Evolutionary conservation across 345 rosid genomes (phyloP).

Genomic region (Aurinia saxatilis): DNA sequence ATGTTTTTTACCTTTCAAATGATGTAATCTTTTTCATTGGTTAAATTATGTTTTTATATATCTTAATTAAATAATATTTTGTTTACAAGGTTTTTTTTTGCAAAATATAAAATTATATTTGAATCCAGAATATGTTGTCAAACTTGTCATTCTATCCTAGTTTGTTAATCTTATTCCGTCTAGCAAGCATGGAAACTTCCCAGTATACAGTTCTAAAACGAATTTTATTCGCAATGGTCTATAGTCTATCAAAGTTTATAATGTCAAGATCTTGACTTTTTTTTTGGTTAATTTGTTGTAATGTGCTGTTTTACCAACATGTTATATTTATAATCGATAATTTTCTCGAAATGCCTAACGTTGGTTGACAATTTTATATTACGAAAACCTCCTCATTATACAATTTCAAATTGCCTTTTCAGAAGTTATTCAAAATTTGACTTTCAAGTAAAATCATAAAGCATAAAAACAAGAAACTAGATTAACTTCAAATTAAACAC

Average conservation of each 20-base stretch:
- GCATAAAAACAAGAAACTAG: neutral
- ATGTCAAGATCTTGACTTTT: slow-evolving; percentile 19
- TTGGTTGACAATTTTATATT: slow-evolving; percentile 22
- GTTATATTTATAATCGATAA: neutral
- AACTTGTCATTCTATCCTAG: neutral
- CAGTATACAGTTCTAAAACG: neutral
- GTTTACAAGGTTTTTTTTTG: neutral
- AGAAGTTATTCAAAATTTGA: slow-evolving; percentile 7
- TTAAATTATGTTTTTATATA: too few species aligned
- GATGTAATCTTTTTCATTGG: too few species aligned
- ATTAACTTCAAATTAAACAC: neutral
- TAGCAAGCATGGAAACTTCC: slow-evolving; percentile 9
- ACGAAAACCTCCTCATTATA: slow-evolving; percentile 10
- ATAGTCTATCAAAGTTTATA: slow-evolving; percentile 7
- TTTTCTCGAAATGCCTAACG: slow-evolving; percentile 25
- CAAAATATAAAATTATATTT: neutral
- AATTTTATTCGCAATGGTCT: slow-evolving; percentile 15
- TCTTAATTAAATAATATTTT: too few species aligned
- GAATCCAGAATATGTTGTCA: neutral
- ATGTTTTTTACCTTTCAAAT: too few species aligned
- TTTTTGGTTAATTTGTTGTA: neutral
- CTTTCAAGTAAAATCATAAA: neutral
- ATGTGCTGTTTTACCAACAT: slow-evolving; percentile 27
- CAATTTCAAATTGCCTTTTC: slow-evolving; percentile 1
- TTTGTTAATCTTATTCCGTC: too few species aligned